These are phyloP conservation scores for Xylaria sp. DNA, from an alignment of 2,329 filamentous ascomycete genomes.

Conservation along the genomic window DNA sequence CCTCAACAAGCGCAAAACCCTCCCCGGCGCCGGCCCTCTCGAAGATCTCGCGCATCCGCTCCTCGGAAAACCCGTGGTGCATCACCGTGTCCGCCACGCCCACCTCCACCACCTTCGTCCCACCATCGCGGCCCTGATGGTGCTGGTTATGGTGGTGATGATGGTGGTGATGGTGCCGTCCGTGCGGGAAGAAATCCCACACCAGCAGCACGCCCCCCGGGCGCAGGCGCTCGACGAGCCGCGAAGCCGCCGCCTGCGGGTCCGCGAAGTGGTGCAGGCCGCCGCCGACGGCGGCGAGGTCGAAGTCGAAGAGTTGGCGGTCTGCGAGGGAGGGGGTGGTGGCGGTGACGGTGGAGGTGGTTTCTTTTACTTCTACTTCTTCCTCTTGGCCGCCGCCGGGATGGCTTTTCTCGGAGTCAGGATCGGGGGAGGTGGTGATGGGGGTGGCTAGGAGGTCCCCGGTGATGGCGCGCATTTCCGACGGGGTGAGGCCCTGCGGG, in stretches of 20 bases:
- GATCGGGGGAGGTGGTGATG: conserved; percentile 49
- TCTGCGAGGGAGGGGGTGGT: conserved; percentile 57
- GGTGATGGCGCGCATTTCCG: conserved; percentile 59
- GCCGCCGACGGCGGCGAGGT: conserved; percentile 64
- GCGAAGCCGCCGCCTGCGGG: conserved; percentile 59
- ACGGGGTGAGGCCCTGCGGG: conserved; percentile 48
- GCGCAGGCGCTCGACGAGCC: conserved; percentile 63
- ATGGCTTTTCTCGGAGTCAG: no score
- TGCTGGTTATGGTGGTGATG: conserved; percentile 25
- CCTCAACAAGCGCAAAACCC: conserved; percentile 59
- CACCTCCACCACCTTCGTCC: no score
- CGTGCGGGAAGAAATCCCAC: conserved; percentile 67
- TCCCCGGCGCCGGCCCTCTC: conserved; percentile 60
- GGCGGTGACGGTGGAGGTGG: conserved; percentile 47
- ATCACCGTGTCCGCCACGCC: conserved; percentile 66
- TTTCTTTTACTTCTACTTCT: no score
- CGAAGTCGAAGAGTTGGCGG: conserved; percentile 68
- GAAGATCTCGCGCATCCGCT: conserved; percentile 63
- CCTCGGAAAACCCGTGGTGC: conserved; percentile 67
- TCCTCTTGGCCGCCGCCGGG: no score
- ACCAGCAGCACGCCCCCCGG: conserved; percentile 69
- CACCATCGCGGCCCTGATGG: conserved; percentile 33
- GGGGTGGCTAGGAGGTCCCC: conserved; percentile 58
- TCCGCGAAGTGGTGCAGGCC: conserved; percentile 72
- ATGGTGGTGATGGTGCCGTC: conserved; percentile 26